These are phyloP conservation scores for Entamoeba histolytica DNA, from an alignment of 208 protist species.

Conservation along the genomic window DNA sequence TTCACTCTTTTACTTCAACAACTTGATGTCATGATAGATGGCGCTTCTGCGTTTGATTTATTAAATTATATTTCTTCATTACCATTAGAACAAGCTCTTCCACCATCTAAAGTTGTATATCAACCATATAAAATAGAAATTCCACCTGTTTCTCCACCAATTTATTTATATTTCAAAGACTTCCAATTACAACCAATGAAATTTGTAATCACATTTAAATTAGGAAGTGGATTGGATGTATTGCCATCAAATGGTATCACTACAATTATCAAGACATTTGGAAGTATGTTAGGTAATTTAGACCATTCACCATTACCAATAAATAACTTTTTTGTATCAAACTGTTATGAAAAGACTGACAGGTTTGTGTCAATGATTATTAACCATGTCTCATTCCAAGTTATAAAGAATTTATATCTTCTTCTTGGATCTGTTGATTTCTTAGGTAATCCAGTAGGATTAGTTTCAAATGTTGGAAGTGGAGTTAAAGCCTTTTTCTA, in stretches of 20 bases:
- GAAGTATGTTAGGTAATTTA: background rate
- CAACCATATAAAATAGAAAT: background rate
- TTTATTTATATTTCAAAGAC: background rate
- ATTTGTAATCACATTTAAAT: background rate
- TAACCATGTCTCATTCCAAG: background rate
- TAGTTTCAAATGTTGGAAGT: background rate
- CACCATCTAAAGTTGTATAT: background rate
- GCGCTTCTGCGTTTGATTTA: background rate
- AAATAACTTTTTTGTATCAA: background rate
- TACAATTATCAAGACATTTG: background rate
- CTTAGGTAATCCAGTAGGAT: background rate
- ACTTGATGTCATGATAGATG: background rate
- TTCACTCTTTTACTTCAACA: background rate
- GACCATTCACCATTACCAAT: background rate
- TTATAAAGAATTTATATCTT: background rate
- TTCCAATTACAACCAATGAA: background rate
- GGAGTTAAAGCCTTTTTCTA: background rate
- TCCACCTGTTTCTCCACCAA: background rate
- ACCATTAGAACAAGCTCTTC: background rate
- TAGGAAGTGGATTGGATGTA: background rate
- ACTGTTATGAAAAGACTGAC: background rate
- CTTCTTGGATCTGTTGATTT: background rate
- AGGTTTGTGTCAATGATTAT: background rate
- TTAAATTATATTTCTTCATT: background rate
- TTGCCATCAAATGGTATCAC: background rate